Base-by-base conservation (phyloP, 805 yeast genomes). In the Diddensiella santjacobensis region DNA sequence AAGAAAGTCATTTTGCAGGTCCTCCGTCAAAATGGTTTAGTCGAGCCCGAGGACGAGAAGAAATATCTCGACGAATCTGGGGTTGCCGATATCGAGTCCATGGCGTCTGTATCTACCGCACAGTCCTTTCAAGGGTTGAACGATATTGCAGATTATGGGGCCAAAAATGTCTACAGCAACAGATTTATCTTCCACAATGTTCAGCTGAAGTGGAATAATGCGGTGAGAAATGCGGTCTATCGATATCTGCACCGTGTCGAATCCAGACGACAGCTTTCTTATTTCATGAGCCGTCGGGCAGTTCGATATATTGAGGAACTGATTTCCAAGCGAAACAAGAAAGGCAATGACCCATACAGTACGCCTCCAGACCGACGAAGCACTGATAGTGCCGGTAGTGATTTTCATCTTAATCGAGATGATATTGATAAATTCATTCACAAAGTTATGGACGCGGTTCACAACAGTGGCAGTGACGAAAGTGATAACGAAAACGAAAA, bases 201-300 rank as follows among this genome's bases (percentile, higher is more conserved):
- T 63, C 78, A 82, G 57, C 61, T 89, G 56, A 84, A 81, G 56
- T 89, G 96, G 96, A 83, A 85, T 63, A 81, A 84, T 51, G 61
- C 69, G 2, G 74, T 81, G 6, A 70, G 96, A 48, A 80, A 88
- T 58, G 68, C 78, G 10, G 67, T 87, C 40, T 75, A 78, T 61
- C 75, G 79, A 39, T 87, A 84, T 58, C 61, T 81, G 20, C 77
- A 78, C 48, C 68, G 75, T 40, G 63, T 78, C 26, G 73, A 71
- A 8, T 62, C 73, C 44, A 66, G 78, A 20, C 67, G 70, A 20
- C 76, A 78, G 8, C 65, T 70, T 26, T 54, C 67, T 1, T 71
- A 70, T 44, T 75, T 75, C 36, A 54, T 74, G 50, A 68, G 75
- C 11, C 72, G 77, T 44, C 74, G 72, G 24, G 77, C 85, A 0